phyloP scores from a whole-genome alignment of 164 flowering plant species.

The Vitis cinerea region DNA sequence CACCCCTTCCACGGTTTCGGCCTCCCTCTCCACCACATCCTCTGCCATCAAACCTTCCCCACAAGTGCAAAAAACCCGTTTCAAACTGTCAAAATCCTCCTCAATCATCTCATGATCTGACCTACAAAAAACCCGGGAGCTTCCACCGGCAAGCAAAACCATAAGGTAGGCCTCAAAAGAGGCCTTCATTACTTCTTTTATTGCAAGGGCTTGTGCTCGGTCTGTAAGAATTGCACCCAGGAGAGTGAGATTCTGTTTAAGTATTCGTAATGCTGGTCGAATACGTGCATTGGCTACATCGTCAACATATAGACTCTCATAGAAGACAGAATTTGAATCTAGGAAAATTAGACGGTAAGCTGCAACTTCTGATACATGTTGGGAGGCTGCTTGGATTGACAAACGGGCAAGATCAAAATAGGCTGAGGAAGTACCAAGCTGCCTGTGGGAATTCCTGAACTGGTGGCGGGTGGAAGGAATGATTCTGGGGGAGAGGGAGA shows the following conservation, averaged over 20 bases:
- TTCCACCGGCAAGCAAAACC: slow-evolving; percentile 92
- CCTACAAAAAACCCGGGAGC: slow-evolving; percentile 43
- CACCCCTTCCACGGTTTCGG: slow-evolving; percentile 75
- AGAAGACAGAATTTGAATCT: slow-evolving; percentile 70
- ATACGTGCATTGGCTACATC: slow-evolving; percentile 71
- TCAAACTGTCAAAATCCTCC: slow-evolving; percentile 78
- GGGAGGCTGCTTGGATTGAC: slow-evolving; percentile 53
- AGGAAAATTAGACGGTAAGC: slow-evolving; percentile 86
- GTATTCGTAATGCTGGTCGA: slow-evolving; percentile 62
- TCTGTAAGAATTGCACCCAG: slow-evolving; percentile 64
- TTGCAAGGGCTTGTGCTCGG: slow-evolving; percentile 62
- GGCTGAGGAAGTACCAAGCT: slow-evolving; percentile 29
- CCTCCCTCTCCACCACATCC: slow-evolving; percentile 69
- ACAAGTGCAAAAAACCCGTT: slow-evolving; percentile 52
- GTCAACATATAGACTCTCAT: slow-evolving; percentile 58
- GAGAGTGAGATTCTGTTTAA: slow-evolving; percentile 85
- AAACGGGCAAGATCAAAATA: slow-evolving; percentile 57
- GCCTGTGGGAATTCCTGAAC: slow-evolving; percentile 22
- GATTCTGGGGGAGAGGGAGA: slow-evolving; percentile 50
- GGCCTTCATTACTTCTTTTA: slow-evolving; percentile 84
- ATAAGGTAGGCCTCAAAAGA: slow-evolving; percentile 79
- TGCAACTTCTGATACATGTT: slow-evolving; percentile 78
- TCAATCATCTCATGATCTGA: slow-evolving; percentile 66
- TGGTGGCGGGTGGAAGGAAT: slow-evolving; percentile 37
- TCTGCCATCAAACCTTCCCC: slow-evolving; percentile 76